A percentile compares a stretch with the other conserved stretches of the same genome.
These are phyloP conservation scores for Apiotrichum brassicae DNA, from an alignment of 1,284 basidiomycete genomes.

Conservation along the genomic window DNA sequence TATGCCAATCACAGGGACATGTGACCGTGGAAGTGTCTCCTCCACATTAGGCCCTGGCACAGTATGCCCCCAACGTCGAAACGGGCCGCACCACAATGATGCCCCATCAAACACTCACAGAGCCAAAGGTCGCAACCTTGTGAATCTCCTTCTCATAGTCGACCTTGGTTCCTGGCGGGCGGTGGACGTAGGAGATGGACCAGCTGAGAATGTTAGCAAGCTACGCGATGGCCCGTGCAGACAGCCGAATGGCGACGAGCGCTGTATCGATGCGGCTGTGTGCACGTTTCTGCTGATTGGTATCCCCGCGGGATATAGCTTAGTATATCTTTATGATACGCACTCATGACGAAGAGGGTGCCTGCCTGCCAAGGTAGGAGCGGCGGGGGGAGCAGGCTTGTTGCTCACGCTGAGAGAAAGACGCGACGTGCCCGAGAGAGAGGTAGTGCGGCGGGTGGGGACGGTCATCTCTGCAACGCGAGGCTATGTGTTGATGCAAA, in stretches of 20 bases:
- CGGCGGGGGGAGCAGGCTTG: slow-evolving; percentile 12
- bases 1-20: no score
- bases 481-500: no score
- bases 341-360: slow-evolving; percentile 46
- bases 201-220: slow-evolving; percentile 30
- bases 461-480: slow-evolving; percentile 4
- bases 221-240: background rate
- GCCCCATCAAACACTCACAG: slow-evolving; percentile 41
- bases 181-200: slow-evolving; percentile 47
- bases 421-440: slow-evolving; percentile 37
- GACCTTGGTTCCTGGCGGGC: slow-evolving; percentile 45
- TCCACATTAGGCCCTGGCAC: no score
- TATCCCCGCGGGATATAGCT: no score
- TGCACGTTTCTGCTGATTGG: no score
- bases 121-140: slow-evolving; percentile 47
- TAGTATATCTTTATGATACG: slow-evolving; percentile 13
- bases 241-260: no score
- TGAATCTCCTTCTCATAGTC: slow-evolving; percentile 48
- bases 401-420: slow-evolving; percentile 38
- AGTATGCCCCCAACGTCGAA: no score
- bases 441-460: slow-evolving; percentile 29
- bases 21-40: no score
- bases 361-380: slow-evolving; percentile 22
- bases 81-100: no score
- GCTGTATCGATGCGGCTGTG: no score